Evolutionary conservation across 306 rosid species (phyloP).

Genomic region (Vigna trinervia): DNA sequence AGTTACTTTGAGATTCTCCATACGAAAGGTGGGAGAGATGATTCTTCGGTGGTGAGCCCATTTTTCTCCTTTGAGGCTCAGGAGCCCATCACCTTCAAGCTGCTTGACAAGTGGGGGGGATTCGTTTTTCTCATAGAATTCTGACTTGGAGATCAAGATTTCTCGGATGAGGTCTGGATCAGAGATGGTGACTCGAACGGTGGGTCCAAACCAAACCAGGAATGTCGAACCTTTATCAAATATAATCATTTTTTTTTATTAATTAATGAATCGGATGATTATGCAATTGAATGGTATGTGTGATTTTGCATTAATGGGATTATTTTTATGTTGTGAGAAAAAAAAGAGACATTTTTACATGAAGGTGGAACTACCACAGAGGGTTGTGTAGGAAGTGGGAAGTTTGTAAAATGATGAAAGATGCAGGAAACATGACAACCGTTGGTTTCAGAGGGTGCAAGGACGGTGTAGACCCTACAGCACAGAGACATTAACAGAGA

Average conservation of each 20-base stretch:
- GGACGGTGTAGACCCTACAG: constrained; percentile 64
- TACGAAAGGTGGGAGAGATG: constrained; percentile 81
- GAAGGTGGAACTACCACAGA: background rate
- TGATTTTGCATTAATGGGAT: background rate
- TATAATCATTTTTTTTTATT: background rate
- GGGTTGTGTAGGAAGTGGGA: constrained; percentile 35
- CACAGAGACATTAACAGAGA: constrained; percentile 34
- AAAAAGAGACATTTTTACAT: background rate
- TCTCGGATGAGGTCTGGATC: constrained; percentile 82
- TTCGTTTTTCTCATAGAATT: constrained; percentile 76
- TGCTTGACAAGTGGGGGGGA: constrained; percentile 82
- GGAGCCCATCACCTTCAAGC: constrained; percentile 93
- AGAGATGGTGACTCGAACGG: constrained; percentile 67
- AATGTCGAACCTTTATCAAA: constrained; percentile 67
- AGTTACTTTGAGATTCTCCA: constrained; percentile 79
- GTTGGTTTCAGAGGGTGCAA: constrained; percentile 25
- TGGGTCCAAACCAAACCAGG: constrained; percentile 88
- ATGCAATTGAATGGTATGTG: background rate
- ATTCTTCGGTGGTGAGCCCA: constrained; percentile 86
- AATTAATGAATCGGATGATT: background rate
- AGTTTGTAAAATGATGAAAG: constrained; percentile 52
- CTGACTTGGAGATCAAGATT: constrained; percentile 72
- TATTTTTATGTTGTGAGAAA: background rate
- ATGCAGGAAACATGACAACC: constrained; percentile 47
- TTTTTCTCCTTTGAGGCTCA: constrained; percentile 82